Percentiles rank a stretch among this genome's conserved stretches.
Evolutionary conservation across 352 stramenopile genomes (phyloP).

Genomic region (Globisporangium radiosum): DNA sequence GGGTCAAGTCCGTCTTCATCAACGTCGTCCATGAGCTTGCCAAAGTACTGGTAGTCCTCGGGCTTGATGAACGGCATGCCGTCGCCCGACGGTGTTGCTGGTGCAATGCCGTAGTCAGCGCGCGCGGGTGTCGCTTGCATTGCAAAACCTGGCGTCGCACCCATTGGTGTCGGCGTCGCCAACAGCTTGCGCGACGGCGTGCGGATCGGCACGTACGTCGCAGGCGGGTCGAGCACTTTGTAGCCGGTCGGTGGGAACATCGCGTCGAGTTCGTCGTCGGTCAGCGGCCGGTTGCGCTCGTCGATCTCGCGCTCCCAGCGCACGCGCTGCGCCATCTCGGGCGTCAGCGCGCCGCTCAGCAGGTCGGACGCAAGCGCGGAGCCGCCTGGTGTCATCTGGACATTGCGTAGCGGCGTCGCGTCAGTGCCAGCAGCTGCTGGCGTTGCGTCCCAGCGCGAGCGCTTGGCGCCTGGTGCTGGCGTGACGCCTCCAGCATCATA

Average conservation of each 20-base stretch:
- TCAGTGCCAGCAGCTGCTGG: slow-evolving; percentile 50
- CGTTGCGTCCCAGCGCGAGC: slow-evolving; percentile 96
- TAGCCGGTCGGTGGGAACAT: slow-evolving; percentile 96
- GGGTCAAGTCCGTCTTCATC: slow-evolving; percentile 84
- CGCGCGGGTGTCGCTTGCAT: slow-evolving; percentile 77
- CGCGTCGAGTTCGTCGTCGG: slow-evolving; percentile 95
- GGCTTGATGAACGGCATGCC: slow-evolving; percentile 97
- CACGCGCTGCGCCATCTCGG: slow-evolving; percentile 90
- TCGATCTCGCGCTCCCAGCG: slow-evolving; percentile 96
- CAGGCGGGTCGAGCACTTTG: slow-evolving; percentile 92
- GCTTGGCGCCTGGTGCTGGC: slow-evolving; percentile 66
- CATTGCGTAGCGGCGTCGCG: slow-evolving; percentile 40
- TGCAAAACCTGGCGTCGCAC: slow-evolving; percentile 86
- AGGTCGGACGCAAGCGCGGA: slow-evolving; percentile 46
- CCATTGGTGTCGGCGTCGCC: slow-evolving; percentile 93
- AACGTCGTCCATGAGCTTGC: slow-evolving; percentile 91
- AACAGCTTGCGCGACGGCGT: slow-evolving; percentile 94
- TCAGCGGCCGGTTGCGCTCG: slow-evolving; percentile 93
- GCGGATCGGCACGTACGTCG: slow-evolving; percentile 93
- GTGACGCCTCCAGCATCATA: slow-evolving; percentile 38
- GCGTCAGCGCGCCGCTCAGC: slow-evolving; percentile 70
- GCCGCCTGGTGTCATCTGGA: slow-evolving; percentile 67
- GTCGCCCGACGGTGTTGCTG: slow-evolving; percentile 63
- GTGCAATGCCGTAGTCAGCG: slow-evolving; percentile 71
- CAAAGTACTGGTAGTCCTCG: slow-evolving; percentile 99